These are phyloP conservation scores for Rubroboletus pulcherrimus DNA, from an alignment of 768 basidiomycete genomes.

Conservation along the genomic window DNA sequence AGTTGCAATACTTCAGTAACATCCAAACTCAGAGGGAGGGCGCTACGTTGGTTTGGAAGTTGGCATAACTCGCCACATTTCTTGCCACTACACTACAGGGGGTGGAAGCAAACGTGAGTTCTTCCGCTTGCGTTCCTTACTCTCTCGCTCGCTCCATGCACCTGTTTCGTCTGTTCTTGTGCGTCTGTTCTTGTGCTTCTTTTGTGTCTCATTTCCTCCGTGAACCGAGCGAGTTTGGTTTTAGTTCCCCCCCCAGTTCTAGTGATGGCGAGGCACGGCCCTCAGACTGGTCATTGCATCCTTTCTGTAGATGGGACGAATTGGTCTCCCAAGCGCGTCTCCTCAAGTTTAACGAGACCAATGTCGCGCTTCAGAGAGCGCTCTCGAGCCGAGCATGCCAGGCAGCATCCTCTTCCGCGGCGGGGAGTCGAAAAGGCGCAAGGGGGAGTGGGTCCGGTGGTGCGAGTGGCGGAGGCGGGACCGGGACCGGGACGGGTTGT, in stretches of 20 bases:
- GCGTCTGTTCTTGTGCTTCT: neutral
- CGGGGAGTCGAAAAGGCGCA: conserved; percentile 25
- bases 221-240: neutral
- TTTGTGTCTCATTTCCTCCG: neutral
- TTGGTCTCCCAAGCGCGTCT: conserved; percentile 84
- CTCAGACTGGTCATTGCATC: neutral
- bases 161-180: neutral
- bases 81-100: conserved; percentile 92
- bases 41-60: no score
- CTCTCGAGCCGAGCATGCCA: conserved; percentile 48
- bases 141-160: neutral
- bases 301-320: conserved; percentile 8
- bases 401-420: conserved; percentile 35
- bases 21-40: no score
- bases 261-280: neutral
- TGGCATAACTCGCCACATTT: conserved; percentile 58
- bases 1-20: no score
- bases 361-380: conserved; percentile 71
- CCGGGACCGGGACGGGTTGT: conserved; percentile 26
- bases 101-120: conserved; percentile 95
- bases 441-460: conserved; percentile 26
- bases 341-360: conserved; percentile 80
- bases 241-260: neutral
- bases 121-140: neutral
- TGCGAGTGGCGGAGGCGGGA: conserved; percentile 20